Evolutionary conservation across 2,329 filamentous ascomycete species (phyloP).

Genomic region (Dactylellina haptotyla): DNA sequence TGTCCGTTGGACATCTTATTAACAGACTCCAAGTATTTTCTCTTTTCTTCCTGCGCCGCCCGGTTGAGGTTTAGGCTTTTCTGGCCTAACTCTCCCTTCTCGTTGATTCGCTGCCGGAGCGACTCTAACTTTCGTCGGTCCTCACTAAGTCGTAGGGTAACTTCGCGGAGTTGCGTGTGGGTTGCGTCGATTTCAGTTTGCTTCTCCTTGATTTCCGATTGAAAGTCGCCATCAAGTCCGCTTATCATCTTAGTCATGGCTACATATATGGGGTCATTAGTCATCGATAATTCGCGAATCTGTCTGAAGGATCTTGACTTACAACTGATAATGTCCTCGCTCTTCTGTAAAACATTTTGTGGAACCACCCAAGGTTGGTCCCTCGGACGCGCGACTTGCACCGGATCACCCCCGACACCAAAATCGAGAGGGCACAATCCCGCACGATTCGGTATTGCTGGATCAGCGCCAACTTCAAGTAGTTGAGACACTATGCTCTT

Average conservation of each 20-base stretch:
- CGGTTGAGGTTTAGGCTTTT: conserved; percentile 77
- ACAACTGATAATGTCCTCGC: conserved; percentile 82
- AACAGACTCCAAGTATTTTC: conserved; percentile 62
- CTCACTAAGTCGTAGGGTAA: conserved; percentile 80
- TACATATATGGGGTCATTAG: conserved; percentile 61
- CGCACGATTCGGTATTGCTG: conserved; percentile 88
- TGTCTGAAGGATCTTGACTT: conserved; percentile 62
- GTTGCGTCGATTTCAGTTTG: conserved; percentile 84
- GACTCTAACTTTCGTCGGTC: conserved; percentile 78
- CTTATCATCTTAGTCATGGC: conserved; percentile 85
- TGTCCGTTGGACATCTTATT: conserved; percentile 56
- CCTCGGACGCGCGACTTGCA: conserved; percentile 60
- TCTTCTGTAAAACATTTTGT: conserved; percentile 75
- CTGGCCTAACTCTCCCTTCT: conserved; percentile 72
- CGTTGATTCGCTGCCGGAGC: conserved; percentile 73
- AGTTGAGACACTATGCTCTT: conserved; percentile 96
- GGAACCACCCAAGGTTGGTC: conserved; percentile 64
- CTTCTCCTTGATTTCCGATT: conserved; percentile 81
- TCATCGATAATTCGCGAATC: conserved; percentile 58
- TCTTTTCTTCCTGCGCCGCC: conserved; percentile 76
- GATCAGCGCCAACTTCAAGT: conserved; percentile 91
- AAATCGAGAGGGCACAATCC: conserved; percentile 93
- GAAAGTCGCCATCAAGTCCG: conserved; percentile 81
- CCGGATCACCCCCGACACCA: conserved; percentile 79
- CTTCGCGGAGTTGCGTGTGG: conserved; percentile 81